These are phyloP conservation scores for Lentinula guzmanii DNA, from an alignment of 768 basidiomycete genomes.

Conservation along the genomic window DNA sequence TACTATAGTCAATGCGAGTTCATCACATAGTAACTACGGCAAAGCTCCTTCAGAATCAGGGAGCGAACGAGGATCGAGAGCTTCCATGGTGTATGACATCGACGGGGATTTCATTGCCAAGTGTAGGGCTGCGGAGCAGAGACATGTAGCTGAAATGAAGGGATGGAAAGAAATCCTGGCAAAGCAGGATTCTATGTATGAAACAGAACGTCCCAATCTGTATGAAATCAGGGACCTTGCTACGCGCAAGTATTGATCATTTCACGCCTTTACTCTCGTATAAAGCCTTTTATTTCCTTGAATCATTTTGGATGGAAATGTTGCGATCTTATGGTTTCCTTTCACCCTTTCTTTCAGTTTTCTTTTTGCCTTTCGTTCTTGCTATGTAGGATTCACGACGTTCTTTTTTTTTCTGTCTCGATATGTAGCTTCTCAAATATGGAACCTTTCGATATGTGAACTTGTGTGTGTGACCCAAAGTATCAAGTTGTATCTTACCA, in stretches of 20 bases:
- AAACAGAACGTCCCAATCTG: constrained; percentile 58
- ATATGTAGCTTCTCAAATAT: constrained; percentile 26
- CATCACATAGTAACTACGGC: constrained; percentile 49
- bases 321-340: constrained; percentile 17
- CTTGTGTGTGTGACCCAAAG: not conserved
- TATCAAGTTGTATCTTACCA: too few species aligned
- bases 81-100: constrained; percentile 72
- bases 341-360: constrained; percentile 2
- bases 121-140: constrained; percentile 73
- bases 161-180: constrained; percentile 56
- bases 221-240: constrained; percentile 83
- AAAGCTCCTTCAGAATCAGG: constrained; percentile 70
- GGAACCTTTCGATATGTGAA: constrained; percentile 7
- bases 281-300: constrained; percentile 18
- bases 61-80: constrained; percentile 76
- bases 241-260: constrained; percentile 68
- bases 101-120: constrained; percentile 68
- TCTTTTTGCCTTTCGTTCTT: constrained; percentile 5
- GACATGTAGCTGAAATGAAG: constrained; percentile 80
- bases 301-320: constrained; percentile 15
- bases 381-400: not conserved
- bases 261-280: constrained; percentile 10
- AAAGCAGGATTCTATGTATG: constrained; percentile 30
- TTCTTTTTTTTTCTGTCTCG: constrained; percentile 11
- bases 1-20: constrained; percentile 39